phyloP scores from a whole-genome alignment of 306 rosid genomes.

The Potentilla sterilis region DNA sequence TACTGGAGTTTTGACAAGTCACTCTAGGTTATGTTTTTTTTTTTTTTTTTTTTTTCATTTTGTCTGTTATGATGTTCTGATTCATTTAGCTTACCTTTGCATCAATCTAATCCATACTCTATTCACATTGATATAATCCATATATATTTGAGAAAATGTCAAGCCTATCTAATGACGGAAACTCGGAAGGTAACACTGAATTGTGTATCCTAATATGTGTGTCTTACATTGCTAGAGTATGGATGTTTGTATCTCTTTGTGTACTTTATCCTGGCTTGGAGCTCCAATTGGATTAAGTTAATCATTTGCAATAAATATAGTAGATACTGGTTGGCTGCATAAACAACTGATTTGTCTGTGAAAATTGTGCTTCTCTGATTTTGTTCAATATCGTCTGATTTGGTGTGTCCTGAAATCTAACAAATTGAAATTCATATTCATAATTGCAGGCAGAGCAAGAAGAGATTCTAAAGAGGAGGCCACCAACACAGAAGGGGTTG shows the following conservation, averaged over 20 bases:
- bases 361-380: not conserved
- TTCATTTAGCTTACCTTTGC: not conserved
- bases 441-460: conserved; percentile 67
- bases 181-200: not conserved
- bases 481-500: conserved; percentile 58
- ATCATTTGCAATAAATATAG: not conserved
- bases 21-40: no score
- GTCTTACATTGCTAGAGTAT: not conserved
- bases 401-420: conserved; percentile 18
- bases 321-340: not conserved
- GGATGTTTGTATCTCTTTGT: not conserved
- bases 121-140: not conserved
- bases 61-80: not conserved
- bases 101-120: not conserved
- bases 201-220: not conserved
- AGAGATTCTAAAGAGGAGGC: conserved; percentile 57
- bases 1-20: conserved; percentile 9
- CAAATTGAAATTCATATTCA: not conserved
- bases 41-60: no score
- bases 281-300: not conserved
- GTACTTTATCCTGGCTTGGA: not conserved
- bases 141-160: not conserved
- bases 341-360: not conserved
- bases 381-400: not conserved
- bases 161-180: not conserved